Evolutionary conservation across 2,329 filamentous ascomycete genomes (phyloP), one percentile per base, ranked within the genome.

Genomic region (Cercospora sp.): DNA sequence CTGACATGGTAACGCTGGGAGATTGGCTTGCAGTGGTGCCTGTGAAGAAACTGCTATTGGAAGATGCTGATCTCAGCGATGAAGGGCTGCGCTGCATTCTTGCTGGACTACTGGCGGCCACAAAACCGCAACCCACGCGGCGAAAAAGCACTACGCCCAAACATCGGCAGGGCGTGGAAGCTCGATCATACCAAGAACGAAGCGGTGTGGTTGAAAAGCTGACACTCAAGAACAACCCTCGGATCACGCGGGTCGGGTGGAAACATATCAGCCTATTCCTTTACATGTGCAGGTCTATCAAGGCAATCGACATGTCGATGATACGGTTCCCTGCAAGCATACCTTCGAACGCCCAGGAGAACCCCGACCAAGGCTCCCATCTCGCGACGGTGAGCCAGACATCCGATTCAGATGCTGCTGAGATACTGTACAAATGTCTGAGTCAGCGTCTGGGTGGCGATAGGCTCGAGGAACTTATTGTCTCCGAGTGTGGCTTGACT

Each of bases 21-120:
- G 95, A 99, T 78, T 99, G 94, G 84, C 85, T 99, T 49, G 94
- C 95, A 5, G 89, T 99, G 6, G 94, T 98, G 0, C 94, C 95
- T 0, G 90, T 98, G 2, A 90, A 91, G 73, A 93, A 96, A 75
- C 81, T 99, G 0, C 85, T 96, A 6, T 81, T 98, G 65, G 94
- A 97, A 75, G 92, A 96, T 77, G 94, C 93, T 69, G 91, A 93
- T 5, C 81, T 99, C 43, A 92, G 87, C 1, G 94, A 98, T 74
- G 93, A 97, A 78, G 93, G 93, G 3, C 83, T 97, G 6, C 87
- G 95, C 18, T 90, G 97, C 18, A 88, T 98, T 51, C 85, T 99
- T 9, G 92, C 94, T 0, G 94, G 93, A 3, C 83, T 99, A 1
- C 82, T 97, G 6, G 91, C 94, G 3, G 91, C 92, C 2, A 95